Evolutionary conservation across 2,329 filamentous ascomycete species (phyloP).

Genomic region (Ophiocordyceps camponoti-rufipedis): DNA sequence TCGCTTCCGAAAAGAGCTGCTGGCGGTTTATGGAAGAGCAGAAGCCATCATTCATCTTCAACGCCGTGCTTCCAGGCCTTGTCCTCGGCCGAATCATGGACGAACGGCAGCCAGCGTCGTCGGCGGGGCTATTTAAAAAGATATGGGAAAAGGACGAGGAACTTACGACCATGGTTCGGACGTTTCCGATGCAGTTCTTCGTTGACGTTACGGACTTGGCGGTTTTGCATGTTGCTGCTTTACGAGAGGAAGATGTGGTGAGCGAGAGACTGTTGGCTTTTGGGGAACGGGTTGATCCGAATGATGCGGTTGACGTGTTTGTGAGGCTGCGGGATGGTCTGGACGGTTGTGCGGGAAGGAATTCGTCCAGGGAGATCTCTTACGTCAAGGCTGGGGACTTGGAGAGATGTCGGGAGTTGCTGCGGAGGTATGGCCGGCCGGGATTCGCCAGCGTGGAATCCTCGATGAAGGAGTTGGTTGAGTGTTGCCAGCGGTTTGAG

Average conservation of each 20-base stretch:
- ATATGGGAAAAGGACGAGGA: neutral
- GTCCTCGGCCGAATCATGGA: too few relatives aligned
- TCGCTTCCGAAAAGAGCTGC: conserved; percentile 12
- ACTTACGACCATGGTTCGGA: too few relatives aligned
- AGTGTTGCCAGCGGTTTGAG: neutral
- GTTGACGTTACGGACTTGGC: conserved; percentile 8
- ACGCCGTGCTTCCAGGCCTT: too few relatives aligned
- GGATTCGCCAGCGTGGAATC: neutral
- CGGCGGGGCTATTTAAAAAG: neutral
- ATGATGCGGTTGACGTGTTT: too few relatives aligned
- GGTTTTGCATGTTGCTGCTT: conserved; percentile 9
- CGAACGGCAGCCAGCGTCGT: neutral
- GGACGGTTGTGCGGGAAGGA: neutral
- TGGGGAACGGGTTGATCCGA: too few relatives aligned
- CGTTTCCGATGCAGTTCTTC: conserved; percentile 2
- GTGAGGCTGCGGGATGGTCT: too few relatives aligned
- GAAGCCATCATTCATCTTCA: conserved; percentile 10
- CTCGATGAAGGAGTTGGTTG: neutral
- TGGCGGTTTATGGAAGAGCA: conserved; percentile 17
- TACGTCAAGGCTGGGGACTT: neutral
- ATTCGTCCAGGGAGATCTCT: neutral
- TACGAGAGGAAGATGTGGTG: conserved; percentile 2
- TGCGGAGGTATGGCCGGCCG: neutral
- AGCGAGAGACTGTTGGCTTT: too few relatives aligned
- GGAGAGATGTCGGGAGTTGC: neutral